phyloP scores from a whole-genome alignment of 768 basidiomycete genomes.

The Candolleomyces aberdarensis region DNA sequence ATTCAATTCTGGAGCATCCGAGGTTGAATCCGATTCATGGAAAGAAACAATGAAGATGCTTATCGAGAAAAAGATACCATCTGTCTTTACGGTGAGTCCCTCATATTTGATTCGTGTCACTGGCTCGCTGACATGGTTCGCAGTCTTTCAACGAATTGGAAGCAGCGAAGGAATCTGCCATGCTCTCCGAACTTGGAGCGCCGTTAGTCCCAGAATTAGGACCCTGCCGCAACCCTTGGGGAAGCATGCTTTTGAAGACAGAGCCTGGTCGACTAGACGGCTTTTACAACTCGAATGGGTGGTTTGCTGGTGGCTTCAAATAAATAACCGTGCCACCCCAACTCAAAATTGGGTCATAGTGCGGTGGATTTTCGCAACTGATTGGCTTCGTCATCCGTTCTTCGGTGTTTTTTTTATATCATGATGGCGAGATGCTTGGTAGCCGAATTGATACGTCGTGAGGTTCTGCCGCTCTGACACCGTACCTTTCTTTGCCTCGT shows the following conservation, averaged over 20 bases:
- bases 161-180: slow-evolving; percentile 23
- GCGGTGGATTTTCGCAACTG: no score
- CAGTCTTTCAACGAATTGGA: slow-evolving; percentile 32
- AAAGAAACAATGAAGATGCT: slow-evolving; percentile 22
- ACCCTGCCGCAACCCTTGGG: slow-evolving; percentile 28
- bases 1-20: slow-evolving; percentile 32
- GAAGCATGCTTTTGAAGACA: slow-evolving; percentile 24
- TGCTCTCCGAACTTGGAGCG: slow-evolving; percentile 21
- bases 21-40: slow-evolving; percentile 21
- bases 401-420: no score
- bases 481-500: no score
- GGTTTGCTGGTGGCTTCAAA: slow-evolving; percentile 33
- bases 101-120: background rate
- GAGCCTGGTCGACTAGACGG: slow-evolving; percentile 29
- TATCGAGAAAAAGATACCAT: slow-evolving; percentile 22
- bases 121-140: background rate
- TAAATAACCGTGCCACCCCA: background rate
- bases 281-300: slow-evolving; percentile 32
- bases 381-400: no score
- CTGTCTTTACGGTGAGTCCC: slow-evolving; percentile 29
- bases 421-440: no score
- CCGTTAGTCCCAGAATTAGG: slow-evolving; percentile 21
- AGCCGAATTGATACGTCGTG: no score
- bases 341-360: no score
- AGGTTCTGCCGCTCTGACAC: no score